Conservation (phyloP, 192 early-diverging fungal species). For the Backusella luteola region DNA sequence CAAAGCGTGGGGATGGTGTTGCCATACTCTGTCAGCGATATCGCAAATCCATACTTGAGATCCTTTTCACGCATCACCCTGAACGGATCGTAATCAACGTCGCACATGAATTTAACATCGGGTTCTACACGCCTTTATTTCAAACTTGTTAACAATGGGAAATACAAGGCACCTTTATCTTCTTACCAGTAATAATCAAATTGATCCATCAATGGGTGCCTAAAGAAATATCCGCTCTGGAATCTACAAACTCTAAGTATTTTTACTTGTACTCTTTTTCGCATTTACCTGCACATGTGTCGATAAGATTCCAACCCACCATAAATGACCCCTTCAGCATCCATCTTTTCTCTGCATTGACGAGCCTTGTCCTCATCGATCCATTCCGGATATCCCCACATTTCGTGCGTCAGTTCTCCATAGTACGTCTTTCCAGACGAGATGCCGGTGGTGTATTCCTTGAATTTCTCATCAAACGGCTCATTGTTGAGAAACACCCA, state of each 20-base stretch:
- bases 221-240: conserved; percentile 73
- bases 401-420: conserved; percentile 46
- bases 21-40: conserved; percentile 55
- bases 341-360: conserved; percentile 53
- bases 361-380: conserved; percentile 63
- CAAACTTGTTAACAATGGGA: neutral
- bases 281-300: conserved; percentile 66
- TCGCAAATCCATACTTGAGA: conserved; percentile 67
- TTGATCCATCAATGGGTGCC: conserved; percentile 60
- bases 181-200: conserved; percentile 88
- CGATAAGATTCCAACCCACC: conserved; percentile 64
- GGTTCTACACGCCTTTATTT: conserved; percentile 60
- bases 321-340: conserved; percentile 50
- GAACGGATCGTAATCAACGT: conserved; percentile 74
- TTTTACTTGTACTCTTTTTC: conserved; percentile 28
- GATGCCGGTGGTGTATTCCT: conserved; percentile 44
- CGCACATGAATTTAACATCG: conserved; percentile 69
- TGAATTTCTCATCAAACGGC: conserved; percentile 70
- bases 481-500: conserved; percentile 87
- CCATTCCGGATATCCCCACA: conserved; percentile 76
- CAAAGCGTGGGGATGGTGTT: conserved; percentile 67
- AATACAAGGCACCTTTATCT: conserved; percentile 29
- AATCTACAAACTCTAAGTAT: conserved; percentile 41
- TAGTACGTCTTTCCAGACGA: conserved; percentile 56
- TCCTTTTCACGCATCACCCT: conserved; percentile 65